These are phyloP conservation scores for Antrodiella citrinella DNA, from an alignment of 768 basidiomycete species.

Conservation along the genomic window DNA sequence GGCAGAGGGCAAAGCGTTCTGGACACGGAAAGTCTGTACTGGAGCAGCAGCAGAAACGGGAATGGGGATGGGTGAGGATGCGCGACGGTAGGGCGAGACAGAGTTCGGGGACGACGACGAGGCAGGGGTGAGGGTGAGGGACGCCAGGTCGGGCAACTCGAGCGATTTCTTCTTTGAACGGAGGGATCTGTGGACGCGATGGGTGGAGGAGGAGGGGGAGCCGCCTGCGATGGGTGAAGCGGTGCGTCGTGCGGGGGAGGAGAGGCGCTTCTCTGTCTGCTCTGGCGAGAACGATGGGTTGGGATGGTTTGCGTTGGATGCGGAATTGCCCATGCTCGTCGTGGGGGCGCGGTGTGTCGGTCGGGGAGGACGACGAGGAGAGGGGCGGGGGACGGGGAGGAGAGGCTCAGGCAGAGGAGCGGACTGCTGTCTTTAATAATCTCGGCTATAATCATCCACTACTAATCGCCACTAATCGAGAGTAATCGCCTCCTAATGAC, in stretches of 20 bases:
- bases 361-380: not conserved
- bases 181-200: conserved; percentile 49
- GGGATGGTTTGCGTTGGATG: conserved; percentile 11
- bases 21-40: conserved; percentile 17
- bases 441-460: not conserved
- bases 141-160: conserved; percentile 67
- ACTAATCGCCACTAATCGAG: not conserved
- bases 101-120: conserved; percentile 32
- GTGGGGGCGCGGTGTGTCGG: too few relatives aligned
- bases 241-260: conserved; percentile 14
- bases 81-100: conserved; percentile 32
- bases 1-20: conserved; percentile 33
- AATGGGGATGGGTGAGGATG: conserved; percentile 43
- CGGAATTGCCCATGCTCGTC: conserved; percentile 14
- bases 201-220: conserved; percentile 13
- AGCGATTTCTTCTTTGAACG: conserved; percentile 65
- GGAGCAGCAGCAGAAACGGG: conserved; percentile 27
- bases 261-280: conserved; percentile 3
- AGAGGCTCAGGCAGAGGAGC: not conserved
- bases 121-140: conserved; percentile 38
- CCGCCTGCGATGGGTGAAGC: conserved; percentile 18
- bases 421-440: not conserved
- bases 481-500: too few relatives aligned
- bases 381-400: not conserved
- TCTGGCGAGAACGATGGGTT: conserved; percentile 3